phyloP scores from a whole-genome alignment of 2,329 filamentous ascomycete genomes.

The Colletotrichum tabaci region DNA sequence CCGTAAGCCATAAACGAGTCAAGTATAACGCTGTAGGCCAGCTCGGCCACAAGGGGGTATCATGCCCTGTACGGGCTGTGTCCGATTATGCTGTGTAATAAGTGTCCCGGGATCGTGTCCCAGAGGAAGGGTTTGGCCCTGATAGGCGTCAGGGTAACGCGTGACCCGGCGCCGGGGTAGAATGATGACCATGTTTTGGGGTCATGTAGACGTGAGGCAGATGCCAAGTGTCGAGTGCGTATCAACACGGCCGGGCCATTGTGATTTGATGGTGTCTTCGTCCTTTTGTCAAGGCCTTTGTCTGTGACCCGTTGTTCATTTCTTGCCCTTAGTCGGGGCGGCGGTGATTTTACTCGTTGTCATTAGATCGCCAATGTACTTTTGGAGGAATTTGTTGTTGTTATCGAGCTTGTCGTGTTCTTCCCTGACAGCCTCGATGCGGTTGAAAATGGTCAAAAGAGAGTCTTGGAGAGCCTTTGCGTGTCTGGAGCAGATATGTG shows the following conservation, averaged over 20 bases:
- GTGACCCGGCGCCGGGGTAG: not conserved
- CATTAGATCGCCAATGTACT: constrained; percentile 97
- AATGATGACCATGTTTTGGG: not conserved
- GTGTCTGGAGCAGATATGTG: constrained; percentile 71
- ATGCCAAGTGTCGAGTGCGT: not conserved
- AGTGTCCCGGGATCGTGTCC: constrained; percentile 16
- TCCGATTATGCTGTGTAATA: constrained; percentile 38
- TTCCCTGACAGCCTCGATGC: constrained; percentile 92
- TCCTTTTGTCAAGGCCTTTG: not conserved
- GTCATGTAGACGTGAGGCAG: not conserved
- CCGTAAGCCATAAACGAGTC: constrained; percentile 40
- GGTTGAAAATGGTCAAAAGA: constrained; percentile 89
- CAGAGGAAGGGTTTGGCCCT: constrained; percentile 4
- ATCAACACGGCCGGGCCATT: not conserved
- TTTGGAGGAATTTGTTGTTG: constrained; percentile 97
- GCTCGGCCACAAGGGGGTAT: constrained; percentile 41
- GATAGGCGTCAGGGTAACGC: not conserved
- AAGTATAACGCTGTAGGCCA: constrained; percentile 38
- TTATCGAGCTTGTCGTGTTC: constrained; percentile 97
- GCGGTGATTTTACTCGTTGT: constrained; percentile 83
- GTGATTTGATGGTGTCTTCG: not conserved
- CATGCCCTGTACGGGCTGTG: constrained; percentile 40
- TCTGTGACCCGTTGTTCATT: constrained; percentile 54
- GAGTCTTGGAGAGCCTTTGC: constrained; percentile 91
- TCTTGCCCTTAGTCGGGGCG: constrained; percentile 66